Evolutionary conservation across 257 asterid genomes (phyloP).

Genomic region (Jasminum sambac): DNA sequence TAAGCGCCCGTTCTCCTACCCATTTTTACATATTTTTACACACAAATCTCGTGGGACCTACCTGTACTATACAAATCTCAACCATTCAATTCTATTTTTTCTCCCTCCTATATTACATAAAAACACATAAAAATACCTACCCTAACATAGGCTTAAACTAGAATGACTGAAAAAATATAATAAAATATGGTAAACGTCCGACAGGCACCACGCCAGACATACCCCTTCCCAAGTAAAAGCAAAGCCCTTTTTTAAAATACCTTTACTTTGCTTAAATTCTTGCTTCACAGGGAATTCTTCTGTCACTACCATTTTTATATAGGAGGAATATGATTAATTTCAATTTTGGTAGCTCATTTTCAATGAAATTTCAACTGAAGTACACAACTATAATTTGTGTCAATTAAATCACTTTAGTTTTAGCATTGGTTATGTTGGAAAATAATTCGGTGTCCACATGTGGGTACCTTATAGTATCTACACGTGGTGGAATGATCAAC

Average conservation of each 20-base stretch:
- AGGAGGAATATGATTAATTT: not conserved
- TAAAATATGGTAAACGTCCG: not conserved
- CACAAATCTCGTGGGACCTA: no score
- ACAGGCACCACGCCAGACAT: not conserved
- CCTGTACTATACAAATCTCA: no score
- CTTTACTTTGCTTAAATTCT: not conserved
- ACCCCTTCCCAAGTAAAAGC: slow-evolving; percentile 27
- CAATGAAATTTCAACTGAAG: not conserved
- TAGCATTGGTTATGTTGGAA: no score
- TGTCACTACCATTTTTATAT: not conserved
- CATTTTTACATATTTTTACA: no score
- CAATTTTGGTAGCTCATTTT: not conserved
- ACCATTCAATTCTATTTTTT: no score
- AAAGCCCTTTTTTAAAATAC: not conserved
- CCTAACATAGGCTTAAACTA: no score
- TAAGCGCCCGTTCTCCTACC: no score
- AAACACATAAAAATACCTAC: no score
- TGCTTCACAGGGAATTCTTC: not conserved
- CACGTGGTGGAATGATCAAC: no score
- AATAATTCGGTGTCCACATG: no score
- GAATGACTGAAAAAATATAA: not conserved
- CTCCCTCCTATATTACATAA: no score
- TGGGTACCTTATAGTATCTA: no score
- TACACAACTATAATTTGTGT: not conserved
- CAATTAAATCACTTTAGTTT: not conserved